Evolutionary conservation across 768 basidiomycete genomes (phyloP).

Genomic region (Boletus barrowsii): DNA sequence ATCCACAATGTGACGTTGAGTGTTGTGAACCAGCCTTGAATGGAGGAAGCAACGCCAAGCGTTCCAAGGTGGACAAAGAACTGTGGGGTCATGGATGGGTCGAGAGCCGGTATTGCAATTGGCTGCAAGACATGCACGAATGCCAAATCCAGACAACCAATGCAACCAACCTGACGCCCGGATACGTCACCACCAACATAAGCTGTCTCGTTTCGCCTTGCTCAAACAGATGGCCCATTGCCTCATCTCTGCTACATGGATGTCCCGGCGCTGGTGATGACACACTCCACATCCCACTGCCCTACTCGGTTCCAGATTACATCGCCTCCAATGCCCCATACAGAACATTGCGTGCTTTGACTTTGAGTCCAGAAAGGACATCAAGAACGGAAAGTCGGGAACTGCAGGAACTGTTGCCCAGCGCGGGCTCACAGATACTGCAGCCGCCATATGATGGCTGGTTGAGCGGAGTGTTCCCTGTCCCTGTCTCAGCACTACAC

Average conservation of each 20-base stretch:
- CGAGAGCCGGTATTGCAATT: conserved; percentile 46
- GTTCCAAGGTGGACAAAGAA: conserved; percentile 14
- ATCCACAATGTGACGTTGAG: conserved; percentile 51
- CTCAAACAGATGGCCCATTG: too few relatives aligned
- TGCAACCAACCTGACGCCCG: conserved; percentile 53
- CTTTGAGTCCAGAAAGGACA: too few relatives aligned
- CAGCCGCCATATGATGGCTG: conserved; percentile 68
- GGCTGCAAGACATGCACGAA: conserved; percentile 58
- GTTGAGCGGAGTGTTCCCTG: conserved; percentile 57
- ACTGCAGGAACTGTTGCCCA: conserved; percentile 43
- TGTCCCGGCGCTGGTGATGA: conserved; percentile 81
- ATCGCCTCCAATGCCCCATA: conserved; percentile 42
- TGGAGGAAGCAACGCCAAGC: conserved; percentile 28
- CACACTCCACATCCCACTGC: conserved; percentile 56
- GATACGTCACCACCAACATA: conserved; percentile 74
- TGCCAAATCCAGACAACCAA: conserved; percentile 31
- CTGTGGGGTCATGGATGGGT: conserved; percentile 46
- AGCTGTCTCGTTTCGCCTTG: conserved; percentile 16
- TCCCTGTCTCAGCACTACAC: conserved; percentile 43
- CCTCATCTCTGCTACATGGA: too few relatives aligned
- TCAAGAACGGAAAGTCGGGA: conserved; percentile 37
- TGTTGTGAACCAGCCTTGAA: conserved; percentile 54
- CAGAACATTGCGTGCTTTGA: too few relatives aligned
- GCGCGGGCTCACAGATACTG: conserved; percentile 63
- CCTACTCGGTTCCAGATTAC: conserved; percentile 56